Percentiles rank a stretch among this genome's conserved stretches.
Evolutionary conservation across 2,329 filamentous ascomycete species (phyloP).

Genomic region (Thermoascus crustaceus): DNA sequence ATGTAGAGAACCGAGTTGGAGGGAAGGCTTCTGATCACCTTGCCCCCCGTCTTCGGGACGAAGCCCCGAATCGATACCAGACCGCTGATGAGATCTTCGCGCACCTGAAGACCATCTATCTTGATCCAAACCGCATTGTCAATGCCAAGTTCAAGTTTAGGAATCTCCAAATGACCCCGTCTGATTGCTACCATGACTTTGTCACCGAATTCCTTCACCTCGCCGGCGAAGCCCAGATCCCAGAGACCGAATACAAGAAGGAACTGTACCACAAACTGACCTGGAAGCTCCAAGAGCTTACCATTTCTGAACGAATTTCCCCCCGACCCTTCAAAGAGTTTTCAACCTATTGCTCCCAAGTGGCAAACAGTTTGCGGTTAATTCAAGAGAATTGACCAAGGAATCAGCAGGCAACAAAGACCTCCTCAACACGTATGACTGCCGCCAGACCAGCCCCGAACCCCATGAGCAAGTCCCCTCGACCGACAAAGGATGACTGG

Average conservation of each 20-base stretch:
- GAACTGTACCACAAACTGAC: constrained; percentile 2
- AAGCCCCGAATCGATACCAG: neutral
- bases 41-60: neutral
- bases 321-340: too few species aligned
- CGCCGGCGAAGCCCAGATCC: neutral
- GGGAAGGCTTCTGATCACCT: neutral
- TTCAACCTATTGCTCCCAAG: too few species aligned
- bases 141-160: constrained; percentile 1
- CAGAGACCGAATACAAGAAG: constrained; percentile 2
- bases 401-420: too few species aligned
- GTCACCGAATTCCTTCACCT: constrained; percentile 5
- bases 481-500: too few species aligned
- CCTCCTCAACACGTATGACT: too few species aligned
- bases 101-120: neutral
- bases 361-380: too few species aligned
- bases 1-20: neutral
- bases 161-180: neutral
- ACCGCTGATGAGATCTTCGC: neutral
- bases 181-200: constrained; percentile 4
- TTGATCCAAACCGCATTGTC: neutral
- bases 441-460: too few species aligned
- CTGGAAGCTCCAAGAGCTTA: constrained; percentile 1
- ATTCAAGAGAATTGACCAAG: too few species aligned
- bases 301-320: neutral
- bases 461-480: too few species aligned